Conservation (phyloP, 805 yeast genomes). For the Candida broadrunensis region DNA sequence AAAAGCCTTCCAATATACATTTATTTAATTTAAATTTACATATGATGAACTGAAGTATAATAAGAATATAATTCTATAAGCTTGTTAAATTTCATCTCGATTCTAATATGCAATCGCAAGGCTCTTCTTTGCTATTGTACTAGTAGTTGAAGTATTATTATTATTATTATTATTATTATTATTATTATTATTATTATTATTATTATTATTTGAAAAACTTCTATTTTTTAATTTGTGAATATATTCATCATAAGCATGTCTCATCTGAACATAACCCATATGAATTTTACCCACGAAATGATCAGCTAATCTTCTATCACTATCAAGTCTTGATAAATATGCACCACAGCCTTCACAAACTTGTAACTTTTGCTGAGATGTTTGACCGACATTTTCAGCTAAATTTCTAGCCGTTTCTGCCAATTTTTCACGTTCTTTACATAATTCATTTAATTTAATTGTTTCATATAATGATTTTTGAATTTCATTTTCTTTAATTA, state of each 20-base stretch:
- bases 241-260: constrained; percentile 49
- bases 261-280: constrained; percentile 74
- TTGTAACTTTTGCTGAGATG: constrained; percentile 86
- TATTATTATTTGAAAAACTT: too few species aligned
- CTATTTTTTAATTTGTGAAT: constrained; percentile 5
- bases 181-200: neutral
- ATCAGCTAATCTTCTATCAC: constrained; percentile 83
- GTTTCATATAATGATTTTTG: constrained; percentile 51
- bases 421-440: constrained; percentile 46
- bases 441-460: constrained; percentile 42
- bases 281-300: constrained; percentile 89
- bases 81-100: too few species aligned
- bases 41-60: too few species aligned
- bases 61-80: too few species aligned
- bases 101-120: too few species aligned
- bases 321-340: constrained; percentile 78
- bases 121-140: too few species aligned
- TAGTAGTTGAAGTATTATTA: too few species aligned
- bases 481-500: constrained; percentile 49
- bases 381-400: constrained; percentile 73
- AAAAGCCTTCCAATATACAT: too few species aligned
- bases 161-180: too few species aligned
- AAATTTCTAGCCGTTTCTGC: constrained; percentile 57
- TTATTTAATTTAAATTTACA: too few species aligned
- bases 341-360: constrained; percentile 92